Base-by-base conservation (phyloP, 768 basidiomycete genomes). In the Albatrellus ellisii region DNA sequence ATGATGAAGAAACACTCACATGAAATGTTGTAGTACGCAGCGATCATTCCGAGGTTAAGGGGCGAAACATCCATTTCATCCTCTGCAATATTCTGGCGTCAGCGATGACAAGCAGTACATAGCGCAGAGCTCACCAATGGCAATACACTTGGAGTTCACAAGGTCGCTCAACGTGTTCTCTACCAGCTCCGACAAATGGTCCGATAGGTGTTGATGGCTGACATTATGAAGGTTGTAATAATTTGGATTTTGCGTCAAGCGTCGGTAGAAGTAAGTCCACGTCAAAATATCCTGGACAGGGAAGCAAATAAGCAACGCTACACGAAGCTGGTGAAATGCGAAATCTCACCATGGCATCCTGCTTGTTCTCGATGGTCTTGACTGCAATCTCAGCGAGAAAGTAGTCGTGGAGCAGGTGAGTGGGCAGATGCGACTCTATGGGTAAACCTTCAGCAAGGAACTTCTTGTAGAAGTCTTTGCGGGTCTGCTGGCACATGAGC, bases 391-490 rank as follows among this genome's bases (percentile, higher is more conserved):
- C 95, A 0, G 94, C 90, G 39, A 97, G 72, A 76, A 98, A 97
- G 60, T 95, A 95, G 56, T 98, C 95, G 53, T 97, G 94, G 1
- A 99, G 64, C 44, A 84, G 65, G 57, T 90, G 82, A 0, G 87
- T 89, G 1, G 92, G 79, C 3, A 98, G 64, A 58, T 94, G 90
- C 0, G 88, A 92, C 59, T 99, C 95, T 49, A 98, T 95, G 5
- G 94, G 95, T 21, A 99, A 64, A n/a, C 94, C 95, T 57, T 98
- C 92, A 1, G 81, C 80, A 39, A 99, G 60, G 75, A 98, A 98
- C 61, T 97, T 98, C 65, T 91, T 94, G 72, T 92, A 98, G 62
- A 98, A 99, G 58, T 98, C 94, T 61, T 98, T 99, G 26, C 92
- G 73, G 0, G 89, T 94, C 60, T 94, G 88, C 53, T 98, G 94